Conservation (phyloP, 441 rosid species). For the Populus hybrid region DNA sequence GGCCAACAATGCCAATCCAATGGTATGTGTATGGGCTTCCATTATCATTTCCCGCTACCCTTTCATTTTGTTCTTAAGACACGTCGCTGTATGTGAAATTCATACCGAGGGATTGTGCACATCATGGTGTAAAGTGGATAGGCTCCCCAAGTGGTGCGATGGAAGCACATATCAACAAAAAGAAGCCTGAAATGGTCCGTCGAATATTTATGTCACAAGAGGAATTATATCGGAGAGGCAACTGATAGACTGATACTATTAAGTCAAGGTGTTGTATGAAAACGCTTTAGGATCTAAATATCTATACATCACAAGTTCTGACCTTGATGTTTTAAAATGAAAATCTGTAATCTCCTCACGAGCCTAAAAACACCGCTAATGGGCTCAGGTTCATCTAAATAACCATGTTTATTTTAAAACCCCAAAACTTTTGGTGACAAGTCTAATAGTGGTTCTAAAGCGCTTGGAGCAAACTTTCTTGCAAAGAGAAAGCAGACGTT, state of each 20-base stretch:
- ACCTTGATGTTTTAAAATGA: not conserved
- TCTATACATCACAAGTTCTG: conserved; percentile 12
- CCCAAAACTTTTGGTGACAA: conserved; percentile 56
- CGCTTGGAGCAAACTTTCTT: conserved; percentile 78
- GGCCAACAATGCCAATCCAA: no score
- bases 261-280: conserved; percentile 1
- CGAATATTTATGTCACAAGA: not conserved
- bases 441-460: conserved; percentile 62
- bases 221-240: not conserved
- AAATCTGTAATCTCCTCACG: conserved; percentile 5
- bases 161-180: not conserved
- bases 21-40: not conserved
- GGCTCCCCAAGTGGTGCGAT: not conserved
- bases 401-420: conserved; percentile 19
- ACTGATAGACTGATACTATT: conserved; percentile 1
- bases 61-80: not conserved
- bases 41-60: not conserved
- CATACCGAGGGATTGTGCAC: not conserved
- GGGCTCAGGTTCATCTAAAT: not conserved
- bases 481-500: conserved; percentile 68
- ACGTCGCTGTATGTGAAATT: not conserved
- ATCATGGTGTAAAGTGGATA: not conserved
- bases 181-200: not conserved
- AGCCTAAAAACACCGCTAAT: not conserved
- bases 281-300: not conserved